Evolutionary conservation across 805 yeast genomes (phyloP), one percentile per base, ranked within the genome.

Genomic region (Pichia rugopelliculosa): DNA sequence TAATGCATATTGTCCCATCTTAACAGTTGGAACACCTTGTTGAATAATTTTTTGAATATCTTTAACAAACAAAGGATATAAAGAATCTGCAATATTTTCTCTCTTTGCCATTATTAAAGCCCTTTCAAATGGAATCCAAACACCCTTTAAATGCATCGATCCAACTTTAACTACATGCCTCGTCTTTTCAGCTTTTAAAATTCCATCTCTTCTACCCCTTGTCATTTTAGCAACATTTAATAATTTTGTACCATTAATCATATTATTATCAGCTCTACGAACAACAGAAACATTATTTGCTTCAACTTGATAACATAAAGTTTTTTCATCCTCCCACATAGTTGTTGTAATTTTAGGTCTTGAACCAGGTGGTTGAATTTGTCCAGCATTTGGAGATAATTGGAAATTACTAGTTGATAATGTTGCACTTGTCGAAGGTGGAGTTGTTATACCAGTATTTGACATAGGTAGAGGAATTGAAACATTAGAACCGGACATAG

Each of bases 311-410:
- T 81, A 81, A 58, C 87, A 81, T 39, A 81, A 67, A 1, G 87
- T 81, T 55, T 78, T 79, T 56, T 81, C 87, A 59, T 81, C 87
- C 63, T 81, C 87, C 87, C 87, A 81, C 80, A 80, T 79, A 12
- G 85, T 80, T 22, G 87, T 81, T 41, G 86, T 80, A 48, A 81
- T 80, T 52, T 82, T 70, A 3, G 71, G 87, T 30, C 84, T 67
- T 44, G 70, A 62, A 12, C 71, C 71, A 10, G 66, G 64, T 1
- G 72, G 72, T 52, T 65, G 72, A 22, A 68, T 50, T 51, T 69
- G 72, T 6, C 72, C 72, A 11, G 64, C 65, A 8, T 56, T 54
- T 8, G 67, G 64, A 33, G 61, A 54, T 21, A 61, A 54, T 4
- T 62, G 60, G 4, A 45, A 33, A 18, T 44, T 42, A 45, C 42